Conservation (phyloP, 768 basidiomycete genomes). For the Saitozyma sp. region DNA sequence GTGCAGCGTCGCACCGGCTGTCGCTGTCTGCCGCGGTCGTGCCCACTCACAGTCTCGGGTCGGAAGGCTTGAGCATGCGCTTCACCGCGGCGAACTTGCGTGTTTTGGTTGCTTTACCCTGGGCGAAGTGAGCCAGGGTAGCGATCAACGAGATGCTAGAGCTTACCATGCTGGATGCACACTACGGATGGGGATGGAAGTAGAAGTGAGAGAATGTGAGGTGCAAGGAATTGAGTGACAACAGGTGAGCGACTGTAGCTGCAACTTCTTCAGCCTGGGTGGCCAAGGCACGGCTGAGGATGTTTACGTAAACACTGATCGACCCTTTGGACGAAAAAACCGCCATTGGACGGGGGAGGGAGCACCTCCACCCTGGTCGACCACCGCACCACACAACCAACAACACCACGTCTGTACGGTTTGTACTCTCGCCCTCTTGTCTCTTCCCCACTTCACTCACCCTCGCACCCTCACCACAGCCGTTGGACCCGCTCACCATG, state of each 20-base stretch:
- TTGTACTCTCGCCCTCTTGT: neutral
- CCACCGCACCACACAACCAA: neutral
- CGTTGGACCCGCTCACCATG: slow-evolving; percentile 1
- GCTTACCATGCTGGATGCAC: neutral
- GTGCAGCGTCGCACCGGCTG: neutral
- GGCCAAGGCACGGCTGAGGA: neutral
- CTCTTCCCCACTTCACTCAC: neutral
- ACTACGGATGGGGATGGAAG: neutral
- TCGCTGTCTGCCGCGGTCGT: neutral
- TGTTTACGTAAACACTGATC: neutral
- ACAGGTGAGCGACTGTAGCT: too few species aligned
- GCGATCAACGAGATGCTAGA: neutral
- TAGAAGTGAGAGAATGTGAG: neutral
- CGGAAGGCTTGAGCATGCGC: slow-evolving; percentile 88
- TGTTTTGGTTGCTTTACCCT: slow-evolving; percentile 91
- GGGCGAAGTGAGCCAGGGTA: neutral
- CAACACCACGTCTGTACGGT: neutral
- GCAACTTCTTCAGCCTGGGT: neutral
- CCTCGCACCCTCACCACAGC: neutral
- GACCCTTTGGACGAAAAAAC: neutral
- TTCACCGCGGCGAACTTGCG: slow-evolving; percentile 94
- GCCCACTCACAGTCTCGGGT: slow-evolving; percentile 75
- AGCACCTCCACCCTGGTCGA: neutral
- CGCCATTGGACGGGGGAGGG: neutral
- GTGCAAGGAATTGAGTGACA: neutral